Evolutionary conservation across 805 yeast species (phyloP).

Genomic region (Myxozyma melibiosi): DNA sequence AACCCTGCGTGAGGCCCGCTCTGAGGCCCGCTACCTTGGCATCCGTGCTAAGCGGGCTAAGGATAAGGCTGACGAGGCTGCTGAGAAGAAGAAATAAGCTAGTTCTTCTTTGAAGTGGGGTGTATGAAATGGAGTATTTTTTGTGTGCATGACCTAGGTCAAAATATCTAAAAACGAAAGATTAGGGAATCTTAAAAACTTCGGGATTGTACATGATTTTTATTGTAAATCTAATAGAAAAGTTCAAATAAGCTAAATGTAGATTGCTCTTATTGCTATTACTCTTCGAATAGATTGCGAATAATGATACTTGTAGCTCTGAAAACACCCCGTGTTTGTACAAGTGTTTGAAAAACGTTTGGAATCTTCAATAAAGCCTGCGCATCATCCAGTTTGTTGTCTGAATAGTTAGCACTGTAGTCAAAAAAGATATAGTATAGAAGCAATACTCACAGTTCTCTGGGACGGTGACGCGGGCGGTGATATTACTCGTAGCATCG

Average conservation of each 20-base stretch:
- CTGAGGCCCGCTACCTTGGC: constrained; percentile 92
- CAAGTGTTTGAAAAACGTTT: constrained; percentile 13
- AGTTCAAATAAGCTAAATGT: not conserved
- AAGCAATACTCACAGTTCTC: constrained; percentile 13
- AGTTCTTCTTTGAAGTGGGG: not conserved
- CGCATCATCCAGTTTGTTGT: constrained; percentile 17
- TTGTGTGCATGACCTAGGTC: constrained; percentile 3
- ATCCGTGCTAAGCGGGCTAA: constrained; percentile 96
- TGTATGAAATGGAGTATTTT: not conserved
- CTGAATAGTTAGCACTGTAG: not conserved
- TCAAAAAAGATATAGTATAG: not conserved
- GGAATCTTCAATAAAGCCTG: constrained; percentile 14
- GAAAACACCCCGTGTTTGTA: constrained; percentile 17
- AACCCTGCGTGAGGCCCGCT: constrained; percentile 94
- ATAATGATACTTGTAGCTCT: constrained; percentile 20
- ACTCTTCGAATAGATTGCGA: constrained; percentile 15
- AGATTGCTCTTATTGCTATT: not conserved
- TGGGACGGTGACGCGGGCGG: constrained; percentile 16
- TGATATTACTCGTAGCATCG: constrained; percentile 14
- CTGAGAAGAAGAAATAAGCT: constrained; percentile 96
- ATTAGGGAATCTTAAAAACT: constrained; percentile 8
- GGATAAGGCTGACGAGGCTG: constrained; percentile 93
- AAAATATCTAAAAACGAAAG: not conserved
- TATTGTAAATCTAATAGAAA: constrained; percentile 8
- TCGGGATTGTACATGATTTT: constrained; percentile 17